Conservation (phyloP, 768 basidiomycete species). For the Termitomyces sp. region DNA sequence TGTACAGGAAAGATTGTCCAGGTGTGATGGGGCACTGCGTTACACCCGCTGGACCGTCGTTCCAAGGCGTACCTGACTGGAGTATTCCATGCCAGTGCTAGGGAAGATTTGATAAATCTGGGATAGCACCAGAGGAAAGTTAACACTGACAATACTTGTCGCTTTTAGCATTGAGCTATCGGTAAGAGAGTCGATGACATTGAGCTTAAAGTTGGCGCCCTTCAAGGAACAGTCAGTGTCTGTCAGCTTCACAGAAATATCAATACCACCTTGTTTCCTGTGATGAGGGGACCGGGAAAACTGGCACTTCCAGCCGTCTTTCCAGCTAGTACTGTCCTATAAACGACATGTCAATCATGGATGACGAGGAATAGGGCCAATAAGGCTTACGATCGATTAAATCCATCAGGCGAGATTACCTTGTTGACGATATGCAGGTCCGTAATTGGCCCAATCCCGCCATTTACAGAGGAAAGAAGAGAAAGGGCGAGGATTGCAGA, state of each 20-base stretch:
- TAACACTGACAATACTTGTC: not conserved
- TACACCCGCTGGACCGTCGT: not conserved
- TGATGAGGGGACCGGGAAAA: constrained; percentile 1
- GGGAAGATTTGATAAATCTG: no score
- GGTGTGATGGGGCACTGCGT: constrained; percentile 2
- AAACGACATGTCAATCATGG: no score
- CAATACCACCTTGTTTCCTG: not conserved
- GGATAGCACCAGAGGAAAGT: no score
- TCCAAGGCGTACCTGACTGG: not conserved
- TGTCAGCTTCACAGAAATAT: not conserved
- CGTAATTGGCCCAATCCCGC: not conserved
- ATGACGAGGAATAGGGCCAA: no score
- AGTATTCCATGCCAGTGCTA: constrained; percentile 4
- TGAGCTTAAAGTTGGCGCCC: not conserved
- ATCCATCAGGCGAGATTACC: not conserved
- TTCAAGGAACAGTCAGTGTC: not conserved
- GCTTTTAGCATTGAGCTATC: not conserved
- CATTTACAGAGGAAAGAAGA: not conserved
- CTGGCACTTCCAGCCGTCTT: not conserved
- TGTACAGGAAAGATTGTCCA: not conserved
- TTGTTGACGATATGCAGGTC: not conserved
- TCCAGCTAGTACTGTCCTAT: constrained; percentile 1
- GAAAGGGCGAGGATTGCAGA: not conserved
- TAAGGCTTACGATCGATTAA: not conserved
- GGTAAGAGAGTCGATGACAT: not conserved